phyloP scores from a whole-genome alignment of 73 alveolate genomes.

The Paramecium pentaurelia region DNA sequence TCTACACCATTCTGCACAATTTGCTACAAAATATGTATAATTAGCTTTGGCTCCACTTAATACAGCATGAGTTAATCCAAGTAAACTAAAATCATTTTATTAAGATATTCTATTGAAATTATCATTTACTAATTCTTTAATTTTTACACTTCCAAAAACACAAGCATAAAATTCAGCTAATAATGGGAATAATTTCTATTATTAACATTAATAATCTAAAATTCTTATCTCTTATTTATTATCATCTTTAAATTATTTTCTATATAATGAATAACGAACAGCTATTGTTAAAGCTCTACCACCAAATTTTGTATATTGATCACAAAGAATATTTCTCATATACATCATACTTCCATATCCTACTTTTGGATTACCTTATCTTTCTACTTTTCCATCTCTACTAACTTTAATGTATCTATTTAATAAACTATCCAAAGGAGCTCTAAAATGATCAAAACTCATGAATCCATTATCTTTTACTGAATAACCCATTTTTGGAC shows the following conservation, averaged over 20 bases:
- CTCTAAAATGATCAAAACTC: constrained; percentile 70
- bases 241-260: constrained; percentile 73
- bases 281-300: constrained; percentile 70
- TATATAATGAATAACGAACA: constrained; percentile 73
- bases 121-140: constrained; percentile 33
- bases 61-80: constrained; percentile 61
- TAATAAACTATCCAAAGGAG: constrained; percentile 77
- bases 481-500: constrained; percentile 84
- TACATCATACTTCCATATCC: constrained; percentile 73
- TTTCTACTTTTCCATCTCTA: constrained; percentile 70
- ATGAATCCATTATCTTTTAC: constrained; percentile 85
- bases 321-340: constrained; percentile 58
- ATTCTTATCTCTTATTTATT: constrained; percentile 69
- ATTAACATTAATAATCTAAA: constrained; percentile 81
- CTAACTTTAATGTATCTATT: constrained; percentile 72
- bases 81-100: constrained; percentile 56
- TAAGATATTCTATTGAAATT: constrained; percentile 58
- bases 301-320: constrained; percentile 35
- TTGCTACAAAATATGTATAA: constrained; percentile 61
- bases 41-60: constrained; percentile 75
- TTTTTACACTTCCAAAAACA: constrained; percentile 56
- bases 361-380: constrained; percentile 62
- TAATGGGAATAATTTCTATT: constrained; percentile 67
- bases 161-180: constrained; percentile 69
- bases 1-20: constrained; percentile 70